Base-by-base conservation (phyloP, 805 yeast genomes). In the Pichia insulana region DNA sequence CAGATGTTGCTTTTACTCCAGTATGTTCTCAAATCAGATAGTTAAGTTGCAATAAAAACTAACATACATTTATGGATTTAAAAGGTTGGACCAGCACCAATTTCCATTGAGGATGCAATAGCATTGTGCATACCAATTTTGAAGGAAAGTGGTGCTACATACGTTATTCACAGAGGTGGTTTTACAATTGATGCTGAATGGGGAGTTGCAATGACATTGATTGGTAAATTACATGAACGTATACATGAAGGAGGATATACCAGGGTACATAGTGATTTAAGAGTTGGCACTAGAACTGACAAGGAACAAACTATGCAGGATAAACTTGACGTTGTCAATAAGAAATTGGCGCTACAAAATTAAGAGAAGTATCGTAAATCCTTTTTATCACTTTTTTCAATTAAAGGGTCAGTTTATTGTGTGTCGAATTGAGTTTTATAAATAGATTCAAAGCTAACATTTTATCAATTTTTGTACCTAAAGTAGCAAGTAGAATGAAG, bases 151-250 rank as follows among this genome's bases (percentile, higher is more conserved):
- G 79, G 74, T 2, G 64, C 87, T 40, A 68, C 77, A 37, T 77
- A 82, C 47, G 76, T 84, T 2, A 67, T 87, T 45, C 96, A 87
- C 62, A 82, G 90, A 50, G 96, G 96, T 2, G 96, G 96, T 2
- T 87, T 95, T 11, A 87, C 96, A 1, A 48, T 56, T 43, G 82
- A 83, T 52, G 96, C 96, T 1, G 88, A 87, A 13, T 87, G 95
- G 95, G 77, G 78, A 52, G 86, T 80, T 41, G 96, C 87, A 2
- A 81, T 79, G 76, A 74, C 69, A 28, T 61, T 84, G 41, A 81
- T 87, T 51, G 95, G 95, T 7, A 72, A 76, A 50, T 64, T 85
- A 51, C 96, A 87, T 55, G 78, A 80, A 53, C 66, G 66, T 36
- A 71, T 84, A 41, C 96, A 87, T 55, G 69, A 69, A 4, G 67